These are phyloP conservation scores for Sambucus nigra DNA, from an alignment of 129 eudicot genomes.

Conservation along the genomic window DNA sequence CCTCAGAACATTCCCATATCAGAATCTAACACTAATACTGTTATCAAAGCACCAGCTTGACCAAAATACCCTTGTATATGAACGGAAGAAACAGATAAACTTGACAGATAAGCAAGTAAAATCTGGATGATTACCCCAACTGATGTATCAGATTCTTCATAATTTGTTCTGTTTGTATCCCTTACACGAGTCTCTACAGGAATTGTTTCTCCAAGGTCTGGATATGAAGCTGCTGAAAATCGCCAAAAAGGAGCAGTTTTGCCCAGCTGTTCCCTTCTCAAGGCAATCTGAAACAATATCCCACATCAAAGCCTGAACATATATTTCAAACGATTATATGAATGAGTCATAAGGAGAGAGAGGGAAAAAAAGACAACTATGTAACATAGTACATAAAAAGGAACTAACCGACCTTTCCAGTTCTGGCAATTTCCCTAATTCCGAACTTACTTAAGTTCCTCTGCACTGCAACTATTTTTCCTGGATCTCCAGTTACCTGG, in stretches of 20 bases:
- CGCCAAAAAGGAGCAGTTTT: constrained; percentile 98
- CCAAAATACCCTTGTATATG: too few species aligned
- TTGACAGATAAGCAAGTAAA: neutral
- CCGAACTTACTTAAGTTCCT: constrained; percentile 83
- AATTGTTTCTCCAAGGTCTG: constrained; percentile 55
- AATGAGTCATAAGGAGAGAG: neutral
- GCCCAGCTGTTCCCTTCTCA: constrained; percentile 95
- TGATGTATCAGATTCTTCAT: constrained; percentile 34
- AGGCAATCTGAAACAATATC: constrained; percentile 52
- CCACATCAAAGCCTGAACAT: neutral
- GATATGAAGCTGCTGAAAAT: constrained; percentile 92
- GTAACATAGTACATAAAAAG: neutral
- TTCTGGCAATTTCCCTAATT: constrained; percentile 81
- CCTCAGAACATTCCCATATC: too few species aligned
- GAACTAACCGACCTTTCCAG: constrained; percentile 56
- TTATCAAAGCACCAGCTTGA: neutral
- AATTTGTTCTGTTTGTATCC: constrained; percentile 21
- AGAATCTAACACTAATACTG: too few species aligned
- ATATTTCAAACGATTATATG: neutral
- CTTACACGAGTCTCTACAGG: constrained; percentile 31
- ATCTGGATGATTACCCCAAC: constrained; percentile 41
- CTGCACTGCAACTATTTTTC: constrained; percentile 79
- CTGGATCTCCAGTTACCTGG: constrained; percentile 96
- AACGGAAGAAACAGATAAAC: neutral
- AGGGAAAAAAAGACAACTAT: neutral